Conservation (phyloP, 225 moss, liverwort and hornwort species). For the Polytrichum commune region DNA sequence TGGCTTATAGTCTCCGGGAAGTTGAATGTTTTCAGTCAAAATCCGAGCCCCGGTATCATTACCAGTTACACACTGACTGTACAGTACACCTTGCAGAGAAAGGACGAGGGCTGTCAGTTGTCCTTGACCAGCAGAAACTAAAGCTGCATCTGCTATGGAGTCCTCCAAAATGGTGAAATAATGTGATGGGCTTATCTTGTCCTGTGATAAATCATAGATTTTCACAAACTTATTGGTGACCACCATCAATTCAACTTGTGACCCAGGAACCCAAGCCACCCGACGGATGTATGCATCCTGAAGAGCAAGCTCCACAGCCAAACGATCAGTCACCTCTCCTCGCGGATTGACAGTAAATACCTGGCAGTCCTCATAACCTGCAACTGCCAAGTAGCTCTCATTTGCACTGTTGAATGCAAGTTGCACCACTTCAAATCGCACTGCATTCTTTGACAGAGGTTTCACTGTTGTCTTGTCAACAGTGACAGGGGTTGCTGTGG, state of each 20-base stretch:
- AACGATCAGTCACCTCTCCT: slow-evolving; percentile 97
- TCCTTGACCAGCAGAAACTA: slow-evolving; percentile 79
- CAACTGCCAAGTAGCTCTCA: slow-evolving; percentile 95
- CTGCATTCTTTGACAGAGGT: slow-evolving; percentile 93
- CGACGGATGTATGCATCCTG: slow-evolving; percentile 91
- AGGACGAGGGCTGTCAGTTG: slow-evolving; percentile 82
- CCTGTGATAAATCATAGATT: slow-evolving; percentile 92
- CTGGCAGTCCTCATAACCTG: slow-evolving; percentile 97
- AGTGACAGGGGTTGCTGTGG: slow-evolving; percentile 87
- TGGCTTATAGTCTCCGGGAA: slow-evolving; percentile 73
- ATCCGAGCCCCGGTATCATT: slow-evolving; percentile 84
- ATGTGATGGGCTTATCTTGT: slow-evolving; percentile 91
- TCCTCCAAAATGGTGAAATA: slow-evolving; percentile 96
- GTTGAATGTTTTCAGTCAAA: slow-evolving; percentile 92
- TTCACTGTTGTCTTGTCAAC: slow-evolving; percentile 98
- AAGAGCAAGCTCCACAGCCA: slow-evolving; percentile 92
- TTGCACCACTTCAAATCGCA: slow-evolving; percentile 96
- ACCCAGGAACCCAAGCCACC: slow-evolving; percentile 95
- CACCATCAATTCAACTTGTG: slow-evolving; percentile 98
- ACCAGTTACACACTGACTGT: slow-evolving; percentile 77
- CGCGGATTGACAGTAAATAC: slow-evolving; percentile 96
- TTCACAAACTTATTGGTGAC: slow-evolving; percentile 94
- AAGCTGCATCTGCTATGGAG: slow-evolving; percentile 93
- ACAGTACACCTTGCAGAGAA: slow-evolving; percentile 95
- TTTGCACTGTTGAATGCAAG: slow-evolving; percentile 85